Percentiles rank a stretch among this genome's conserved stretches.
phyloP scores from a whole-genome alignment of 495 filamentous ascomycete genomes.

The Talaromyces ruber region DNA sequence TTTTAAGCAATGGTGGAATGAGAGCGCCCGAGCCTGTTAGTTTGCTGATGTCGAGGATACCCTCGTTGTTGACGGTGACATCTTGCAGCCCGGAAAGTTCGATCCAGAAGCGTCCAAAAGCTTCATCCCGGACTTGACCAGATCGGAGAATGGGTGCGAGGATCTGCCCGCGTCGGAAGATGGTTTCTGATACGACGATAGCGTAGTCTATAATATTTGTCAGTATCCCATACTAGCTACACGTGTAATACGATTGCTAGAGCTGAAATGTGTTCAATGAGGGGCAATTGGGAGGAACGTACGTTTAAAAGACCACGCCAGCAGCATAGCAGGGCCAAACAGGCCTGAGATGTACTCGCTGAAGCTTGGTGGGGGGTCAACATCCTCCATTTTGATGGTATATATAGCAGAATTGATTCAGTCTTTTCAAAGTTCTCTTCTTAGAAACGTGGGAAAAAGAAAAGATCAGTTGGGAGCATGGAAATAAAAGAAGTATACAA shows the following conservation, averaged over 20 bases:
- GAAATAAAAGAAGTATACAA: neutral
- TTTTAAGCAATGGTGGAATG: slow-evolving; percentile 29
- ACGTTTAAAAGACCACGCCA: slow-evolving; percentile 26
- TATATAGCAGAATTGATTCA: neutral
- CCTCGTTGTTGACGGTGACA: neutral
- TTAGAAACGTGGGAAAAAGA: neutral
- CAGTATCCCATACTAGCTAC: neutral
- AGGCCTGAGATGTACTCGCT: slow-evolving; percentile 15
- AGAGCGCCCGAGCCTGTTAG: slow-evolving; percentile 21
- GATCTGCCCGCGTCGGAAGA: slow-evolving; percentile 26
- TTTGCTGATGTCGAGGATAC: neutral
- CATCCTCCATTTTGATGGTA: neutral
- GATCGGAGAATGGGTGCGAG: slow-evolving; percentile 29
- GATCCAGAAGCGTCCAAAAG: slow-evolving; percentile 37
- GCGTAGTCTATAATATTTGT: slow-evolving; percentile 20
- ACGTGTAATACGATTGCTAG: neutral
- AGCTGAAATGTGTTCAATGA: neutral
- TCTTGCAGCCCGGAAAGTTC: slow-evolving; percentile 17
- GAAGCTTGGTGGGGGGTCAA: neutral
- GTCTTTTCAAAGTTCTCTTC: neutral
- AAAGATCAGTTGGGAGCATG: neutral
- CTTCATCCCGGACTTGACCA: slow-evolving; percentile 27
- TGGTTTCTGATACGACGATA: slow-evolving; percentile 21
- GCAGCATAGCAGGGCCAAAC: slow-evolving; percentile 22
- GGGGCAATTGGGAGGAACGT: slow-evolving; percentile 3